These are phyloP conservation scores for Allomyces macrogynus DNA, from an alignment of 192 early-diverging fungal genomes.

Conservation along the genomic window DNA sequence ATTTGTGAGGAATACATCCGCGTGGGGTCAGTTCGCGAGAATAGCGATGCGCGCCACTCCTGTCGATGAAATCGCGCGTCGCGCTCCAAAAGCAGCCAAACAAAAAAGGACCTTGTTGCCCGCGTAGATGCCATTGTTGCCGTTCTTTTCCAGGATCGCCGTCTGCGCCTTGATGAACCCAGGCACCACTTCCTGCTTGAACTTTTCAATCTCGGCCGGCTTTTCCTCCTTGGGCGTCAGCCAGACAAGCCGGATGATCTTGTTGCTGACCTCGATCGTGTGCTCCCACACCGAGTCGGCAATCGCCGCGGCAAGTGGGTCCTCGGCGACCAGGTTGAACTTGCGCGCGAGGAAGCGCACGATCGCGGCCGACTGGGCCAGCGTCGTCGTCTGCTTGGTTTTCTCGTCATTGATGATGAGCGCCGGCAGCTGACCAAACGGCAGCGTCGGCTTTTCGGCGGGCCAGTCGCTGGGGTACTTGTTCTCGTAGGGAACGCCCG, in stretches of 20 bases:
- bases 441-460: conserved; percentile 15
- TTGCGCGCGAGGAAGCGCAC: conserved; percentile 23
- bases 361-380: conserved; percentile 22
- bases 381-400: conserved; percentile 9
- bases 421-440: conserved; percentile 25
- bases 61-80: too few species aligned
- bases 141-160: not conserved
- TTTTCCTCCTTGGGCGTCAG: conserved; percentile 5
- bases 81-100: too few species aligned
- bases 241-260: not conserved
- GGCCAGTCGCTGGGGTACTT: conserved; percentile 13
- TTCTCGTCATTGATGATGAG: conserved; percentile 16
- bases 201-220: conserved; percentile 4
- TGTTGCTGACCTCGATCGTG: conserved; percentile 4
- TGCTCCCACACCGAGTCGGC: conserved; percentile 12
- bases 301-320: conserved; percentile 9
- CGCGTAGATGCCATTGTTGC: not conserved
- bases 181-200: conserved; percentile 1
- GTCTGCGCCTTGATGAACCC: not conserved
- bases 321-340: conserved; percentile 11
- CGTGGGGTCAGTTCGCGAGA: too few species aligned
- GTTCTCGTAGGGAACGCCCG: conserved; percentile 3
- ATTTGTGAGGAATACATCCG: too few species aligned
- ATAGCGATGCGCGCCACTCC: too few species aligned
- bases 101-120: not conserved